Percentiles rank a stretch among this genome's conserved stretches.
phyloP scores from a whole-genome alignment of 116 monocot species.

The Papilionanthe hybrid region DNA sequence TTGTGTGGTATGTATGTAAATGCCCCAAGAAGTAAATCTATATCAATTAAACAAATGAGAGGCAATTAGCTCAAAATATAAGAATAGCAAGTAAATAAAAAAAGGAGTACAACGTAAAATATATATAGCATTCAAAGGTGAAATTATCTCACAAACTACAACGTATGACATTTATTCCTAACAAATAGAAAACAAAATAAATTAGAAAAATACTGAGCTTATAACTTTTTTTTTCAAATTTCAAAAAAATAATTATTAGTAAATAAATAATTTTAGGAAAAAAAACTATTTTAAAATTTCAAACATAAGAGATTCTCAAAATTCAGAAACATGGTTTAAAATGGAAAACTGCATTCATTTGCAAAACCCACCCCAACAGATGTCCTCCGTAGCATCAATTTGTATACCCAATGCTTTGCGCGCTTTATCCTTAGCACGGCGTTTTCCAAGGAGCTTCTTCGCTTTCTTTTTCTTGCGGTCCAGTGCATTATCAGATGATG shows the following conservation, averaged over 20 bases:
- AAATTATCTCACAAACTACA: not conserved
- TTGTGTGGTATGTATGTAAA: too few species aligned
- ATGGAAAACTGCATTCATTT: not conserved
- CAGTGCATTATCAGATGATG: conserved; percentile 59
- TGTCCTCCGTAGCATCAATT: conserved; percentile 89
- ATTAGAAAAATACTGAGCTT: not conserved
- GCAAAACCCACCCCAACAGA: conserved; percentile 3
- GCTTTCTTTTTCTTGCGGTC: conserved; percentile 73
- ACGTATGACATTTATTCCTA: not conserved
- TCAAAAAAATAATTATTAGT: too few species aligned
- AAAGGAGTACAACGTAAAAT: not conserved
- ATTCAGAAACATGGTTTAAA: not conserved
- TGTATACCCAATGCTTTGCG: conserved; percentile 85
- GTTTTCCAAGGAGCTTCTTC: conserved; percentile 67
- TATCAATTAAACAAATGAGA: not conserved
- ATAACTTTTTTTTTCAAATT: too few species aligned
- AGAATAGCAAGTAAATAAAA: not conserved
- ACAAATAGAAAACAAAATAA: not conserved
- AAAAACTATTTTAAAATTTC: not conserved
- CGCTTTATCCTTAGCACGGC: conserved; percentile 79
- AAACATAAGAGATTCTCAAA: not conserved
- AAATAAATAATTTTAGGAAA: too few species aligned
- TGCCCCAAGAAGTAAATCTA: too few species aligned
- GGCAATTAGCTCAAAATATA: not conserved
- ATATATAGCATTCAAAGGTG: not conserved